Conservation (phyloP, 345 rosid species). For the Geranium rotundifolium region DNA sequence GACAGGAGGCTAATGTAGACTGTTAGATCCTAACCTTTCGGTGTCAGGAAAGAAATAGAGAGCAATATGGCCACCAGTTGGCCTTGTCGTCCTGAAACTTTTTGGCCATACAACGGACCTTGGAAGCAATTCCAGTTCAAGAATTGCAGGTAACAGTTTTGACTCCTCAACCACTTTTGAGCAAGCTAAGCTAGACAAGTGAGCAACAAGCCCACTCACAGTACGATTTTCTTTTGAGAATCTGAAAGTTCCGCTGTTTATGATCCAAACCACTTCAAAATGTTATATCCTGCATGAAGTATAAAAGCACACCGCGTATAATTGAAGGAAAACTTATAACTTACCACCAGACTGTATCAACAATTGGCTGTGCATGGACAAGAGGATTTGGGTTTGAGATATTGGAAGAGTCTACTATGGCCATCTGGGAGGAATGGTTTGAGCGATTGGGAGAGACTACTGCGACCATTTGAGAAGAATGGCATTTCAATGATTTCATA, state of each 20-base stretch:
- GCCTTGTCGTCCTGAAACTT: conserved; percentile 35
- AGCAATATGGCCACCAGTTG: conserved; percentile 40
- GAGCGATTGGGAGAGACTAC: conserved; percentile 4
- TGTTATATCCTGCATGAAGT: not conserved
- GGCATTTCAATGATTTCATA: conserved; percentile 1
- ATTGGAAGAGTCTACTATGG: conserved; percentile 5
- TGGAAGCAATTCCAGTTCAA: conserved; percentile 40
- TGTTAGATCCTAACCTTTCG: conserved; percentile 24
- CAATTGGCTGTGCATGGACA: conserved; percentile 40
- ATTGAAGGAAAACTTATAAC: conserved; percentile 1
- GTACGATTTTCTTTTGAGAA: conserved; percentile 9
- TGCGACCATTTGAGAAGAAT: not conserved
- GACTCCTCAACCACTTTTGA: conserved; percentile 34
- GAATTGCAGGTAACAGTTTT: conserved; percentile 24
- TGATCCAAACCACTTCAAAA: conserved; percentile 3
- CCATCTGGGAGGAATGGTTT: not conserved
- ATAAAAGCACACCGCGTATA: not conserved
- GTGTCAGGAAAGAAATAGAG: conserved; percentile 51
- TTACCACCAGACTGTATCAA: conserved; percentile 57
- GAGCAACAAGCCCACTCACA: conserved; percentile 35
- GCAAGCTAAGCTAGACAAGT: conserved; percentile 57
- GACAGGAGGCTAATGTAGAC: conserved; percentile 1
- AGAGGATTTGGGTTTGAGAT: not conserved
- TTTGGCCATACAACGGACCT: conserved; percentile 50
- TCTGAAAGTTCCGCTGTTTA: conserved; percentile 43